Evolutionary conservation across 163 green algal species (phyloP).

Genomic region (Trebouxia gelatinosa): DNA sequence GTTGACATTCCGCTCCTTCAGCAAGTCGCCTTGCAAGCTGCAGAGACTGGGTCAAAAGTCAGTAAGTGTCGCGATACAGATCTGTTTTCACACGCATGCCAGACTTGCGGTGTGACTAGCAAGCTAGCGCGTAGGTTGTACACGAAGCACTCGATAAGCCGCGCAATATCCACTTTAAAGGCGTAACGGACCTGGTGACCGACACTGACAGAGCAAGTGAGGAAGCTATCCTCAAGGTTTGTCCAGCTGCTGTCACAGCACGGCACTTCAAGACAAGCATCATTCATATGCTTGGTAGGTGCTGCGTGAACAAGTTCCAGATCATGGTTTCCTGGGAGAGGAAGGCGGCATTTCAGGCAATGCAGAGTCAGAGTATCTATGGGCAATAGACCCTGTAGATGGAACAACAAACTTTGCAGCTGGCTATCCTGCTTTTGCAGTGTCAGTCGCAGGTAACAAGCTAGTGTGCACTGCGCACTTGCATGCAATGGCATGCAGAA

Average conservation of each 20-base stretch:
- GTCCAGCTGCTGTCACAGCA: not conserved
- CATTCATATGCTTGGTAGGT: conserved; percentile 26
- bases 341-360: conserved; percentile 81
- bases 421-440: conserved; percentile 83
- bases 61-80: not conserved
- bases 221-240: conserved; percentile 56
- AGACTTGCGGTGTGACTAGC: not conserved
- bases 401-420: conserved; percentile 94
- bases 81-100: not conserved
- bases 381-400: conserved; percentile 88
- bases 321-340: conserved; percentile 85
- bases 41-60: conserved; percentile 19
- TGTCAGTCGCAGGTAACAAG: conserved; percentile 61
- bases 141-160: conserved; percentile 67
- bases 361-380: conserved; percentile 72
- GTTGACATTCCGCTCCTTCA: not conserved
- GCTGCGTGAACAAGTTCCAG: conserved; percentile 57
- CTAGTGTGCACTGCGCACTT: not conserved
- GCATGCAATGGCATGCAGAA: too few species aligned
- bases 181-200: conserved; percentile 76
- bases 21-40: conserved; percentile 1
- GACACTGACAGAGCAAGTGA: conserved; percentile 80
- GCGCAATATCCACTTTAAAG: conserved; percentile 71
- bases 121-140: conserved; percentile 57
- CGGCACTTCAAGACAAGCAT: not conserved